These are phyloP conservation scores for Caryopteris hybrid DNA, from an alignment of 305 asterid species.

Conservation along the genomic window DNA sequence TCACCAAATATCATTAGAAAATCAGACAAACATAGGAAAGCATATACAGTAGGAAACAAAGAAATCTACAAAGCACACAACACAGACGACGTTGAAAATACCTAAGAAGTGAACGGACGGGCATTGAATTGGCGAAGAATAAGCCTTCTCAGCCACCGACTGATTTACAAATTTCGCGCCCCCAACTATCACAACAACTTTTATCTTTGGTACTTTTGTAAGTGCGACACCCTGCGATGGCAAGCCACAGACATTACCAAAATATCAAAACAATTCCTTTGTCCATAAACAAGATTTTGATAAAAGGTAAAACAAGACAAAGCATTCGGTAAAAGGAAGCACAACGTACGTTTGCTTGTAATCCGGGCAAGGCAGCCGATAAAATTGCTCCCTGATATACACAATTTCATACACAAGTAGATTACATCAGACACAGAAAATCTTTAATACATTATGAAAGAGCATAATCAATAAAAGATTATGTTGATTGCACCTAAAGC, in stretches of 20 bases:
- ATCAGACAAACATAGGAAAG: neutral
- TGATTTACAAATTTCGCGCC: constrained; percentile 67
- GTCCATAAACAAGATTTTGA: neutral
- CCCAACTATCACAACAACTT: constrained; percentile 62
- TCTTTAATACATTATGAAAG: neutral
- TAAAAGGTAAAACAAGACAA: neutral
- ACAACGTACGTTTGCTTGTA: constrained; percentile 63
- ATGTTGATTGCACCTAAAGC: neutral
- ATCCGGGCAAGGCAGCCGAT: constrained; percentile 77
- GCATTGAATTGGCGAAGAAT: constrained; percentile 52
- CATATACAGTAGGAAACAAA: neutral
- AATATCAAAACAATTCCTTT: neutral
- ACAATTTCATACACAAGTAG: neutral
- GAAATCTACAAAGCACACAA: neutral
- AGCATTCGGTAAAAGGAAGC: neutral
- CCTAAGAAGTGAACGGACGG: constrained; percentile 92
- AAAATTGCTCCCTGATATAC: constrained; percentile 78
- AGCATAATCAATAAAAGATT: neutral
- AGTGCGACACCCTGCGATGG: constrained; percentile 66
- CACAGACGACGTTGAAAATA: constrained; percentile 10
- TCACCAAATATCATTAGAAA: neutral
- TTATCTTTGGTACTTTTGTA: constrained; percentile 65
- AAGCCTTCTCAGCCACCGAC: constrained; percentile 60
- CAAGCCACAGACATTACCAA: neutral
- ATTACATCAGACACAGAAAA: neutral